phyloP scores from a whole-genome alignment of 148 eudicot genomes.

The Vaccinium vitisidaea region DNA sequence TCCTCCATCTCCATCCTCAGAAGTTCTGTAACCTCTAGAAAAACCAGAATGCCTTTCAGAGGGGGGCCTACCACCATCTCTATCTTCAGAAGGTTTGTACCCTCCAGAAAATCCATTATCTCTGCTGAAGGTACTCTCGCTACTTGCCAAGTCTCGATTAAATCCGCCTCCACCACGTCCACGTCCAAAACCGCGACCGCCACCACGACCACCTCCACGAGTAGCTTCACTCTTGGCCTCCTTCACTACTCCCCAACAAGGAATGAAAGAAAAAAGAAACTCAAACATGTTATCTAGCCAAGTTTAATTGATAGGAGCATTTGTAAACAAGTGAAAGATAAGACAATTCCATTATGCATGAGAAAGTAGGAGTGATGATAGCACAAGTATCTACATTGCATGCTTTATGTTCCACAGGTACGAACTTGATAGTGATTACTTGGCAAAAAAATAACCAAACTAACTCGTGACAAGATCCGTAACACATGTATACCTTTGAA shows the following conservation, averaged over 20 bases:
- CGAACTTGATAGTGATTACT: too few relatives aligned
- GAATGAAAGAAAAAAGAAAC: background rate
- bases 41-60: slow-evolving; percentile 40
- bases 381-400: background rate
- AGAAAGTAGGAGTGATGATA: background rate
- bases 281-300: background rate
- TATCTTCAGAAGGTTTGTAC: too few relatives aligned
- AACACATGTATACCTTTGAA: background rate
- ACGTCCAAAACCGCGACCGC: too few relatives aligned
- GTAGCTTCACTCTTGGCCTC: too few relatives aligned
- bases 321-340: background rate
- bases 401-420: background rate
- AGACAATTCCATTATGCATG: background rate
- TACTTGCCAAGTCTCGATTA: too few relatives aligned
- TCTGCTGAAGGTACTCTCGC: too few relatives aligned
- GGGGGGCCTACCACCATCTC: slow-evolving; percentile 27
- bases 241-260: slow-evolving; percentile 22
- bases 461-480: background rate
- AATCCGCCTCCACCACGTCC: too few relatives aligned
- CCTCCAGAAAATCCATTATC: background rate
- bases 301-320: background rate
- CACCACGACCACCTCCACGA: too few relatives aligned
- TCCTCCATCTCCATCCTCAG: slow-evolving; percentile 47
- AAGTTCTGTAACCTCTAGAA: slow-evolving; percentile 31
- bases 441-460: background rate